phyloP scores from a whole-genome alignment of 2,329 filamentous ascomycete genomes.

The Talaromyces pinophilus region DNA sequence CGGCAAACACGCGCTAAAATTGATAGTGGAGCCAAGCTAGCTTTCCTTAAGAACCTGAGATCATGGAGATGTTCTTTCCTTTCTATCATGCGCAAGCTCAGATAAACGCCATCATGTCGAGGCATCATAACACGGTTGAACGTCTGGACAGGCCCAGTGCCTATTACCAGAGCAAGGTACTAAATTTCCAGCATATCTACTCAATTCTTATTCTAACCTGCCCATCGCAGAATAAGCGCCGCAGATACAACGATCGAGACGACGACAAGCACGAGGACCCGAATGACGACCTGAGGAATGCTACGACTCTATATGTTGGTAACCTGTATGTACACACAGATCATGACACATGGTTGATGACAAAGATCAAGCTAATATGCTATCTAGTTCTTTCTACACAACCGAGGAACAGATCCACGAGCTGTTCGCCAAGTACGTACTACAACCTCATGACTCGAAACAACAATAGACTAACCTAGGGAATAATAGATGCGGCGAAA shows the following conservation, averaged over 20 bases:
- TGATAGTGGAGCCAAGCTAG: slow-evolving; percentile 17
- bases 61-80: neutral
- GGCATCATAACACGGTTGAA: slow-evolving; percentile 67
- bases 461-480: neutral
- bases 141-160: slow-evolving; percentile 91
- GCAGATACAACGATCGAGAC: slow-evolving; percentile 55
- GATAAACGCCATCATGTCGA: slow-evolving; percentile 31
- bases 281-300: slow-evolving; percentile 79
- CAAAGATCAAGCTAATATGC: neutral
- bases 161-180: slow-evolving; percentile 82
- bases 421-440: slow-evolving; percentile 78
- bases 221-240: slow-evolving; percentile 67
- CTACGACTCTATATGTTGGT: slow-evolving; percentile 94
- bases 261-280: slow-evolving; percentile 61
- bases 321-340: slow-evolving; percentile 69
- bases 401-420: slow-evolving; percentile 99
- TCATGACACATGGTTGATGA: neutral
- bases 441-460: neutral
- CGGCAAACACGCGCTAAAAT: slow-evolving; percentile 20
- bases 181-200: slow-evolving; percentile 26
- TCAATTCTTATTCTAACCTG: slow-evolving; percentile 21
- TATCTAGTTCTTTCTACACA: slow-evolving; percentile 83
- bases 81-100: neutral
- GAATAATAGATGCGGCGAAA: slow-evolving; percentile 72
- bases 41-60: neutral